phyloP scores from a whole-genome alignment of 1,284 basidiomycete species.

The Rhodotorula sp. region DNA sequence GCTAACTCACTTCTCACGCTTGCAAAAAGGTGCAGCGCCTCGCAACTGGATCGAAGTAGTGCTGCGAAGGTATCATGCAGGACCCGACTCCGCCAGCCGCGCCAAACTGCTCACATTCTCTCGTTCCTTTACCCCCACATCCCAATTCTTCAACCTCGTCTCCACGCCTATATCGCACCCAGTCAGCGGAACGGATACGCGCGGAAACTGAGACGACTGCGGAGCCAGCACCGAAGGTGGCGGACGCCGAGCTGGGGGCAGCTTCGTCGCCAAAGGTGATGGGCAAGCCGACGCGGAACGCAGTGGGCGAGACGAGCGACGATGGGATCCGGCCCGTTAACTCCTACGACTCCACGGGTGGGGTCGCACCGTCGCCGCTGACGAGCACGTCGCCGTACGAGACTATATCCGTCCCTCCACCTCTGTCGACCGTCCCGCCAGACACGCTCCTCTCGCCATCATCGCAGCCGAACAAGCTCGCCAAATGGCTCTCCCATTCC shows the following conservation, averaged over 20 bases:
- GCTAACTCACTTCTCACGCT: too few species aligned
- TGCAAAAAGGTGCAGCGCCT: too few species aligned
- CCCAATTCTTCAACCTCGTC: slow-evolving; percentile 11
- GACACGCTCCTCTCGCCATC: slow-evolving; percentile 5
- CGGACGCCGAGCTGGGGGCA: not conserved
- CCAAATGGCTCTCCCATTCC: slow-evolving; percentile 16
- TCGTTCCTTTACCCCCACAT: not conserved
- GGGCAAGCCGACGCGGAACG: not conserved
- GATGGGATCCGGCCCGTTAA: slow-evolving; percentile 7
- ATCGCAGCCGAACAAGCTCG: slow-evolving; percentile 12
- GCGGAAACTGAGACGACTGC: too few species aligned
- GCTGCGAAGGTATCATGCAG: too few species aligned
- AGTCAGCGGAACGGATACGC: not conserved
- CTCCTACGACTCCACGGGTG: slow-evolving; percentile 1
- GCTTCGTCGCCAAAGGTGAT: not conserved
- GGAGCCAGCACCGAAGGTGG: too few species aligned
- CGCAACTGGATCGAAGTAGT: too few species aligned
- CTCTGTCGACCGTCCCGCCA: too few species aligned
- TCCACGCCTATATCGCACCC: not conserved
- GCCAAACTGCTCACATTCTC: not conserved
- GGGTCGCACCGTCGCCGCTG: not conserved
- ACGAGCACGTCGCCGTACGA: not conserved
- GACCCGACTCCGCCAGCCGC: not conserved
- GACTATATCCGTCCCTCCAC: too few species aligned
- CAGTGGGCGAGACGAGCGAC: too few species aligned